These are phyloP conservation scores for Phytophthora colocasiae DNA, from an alignment of 352 stramenopile species.

Conservation along the genomic window DNA sequence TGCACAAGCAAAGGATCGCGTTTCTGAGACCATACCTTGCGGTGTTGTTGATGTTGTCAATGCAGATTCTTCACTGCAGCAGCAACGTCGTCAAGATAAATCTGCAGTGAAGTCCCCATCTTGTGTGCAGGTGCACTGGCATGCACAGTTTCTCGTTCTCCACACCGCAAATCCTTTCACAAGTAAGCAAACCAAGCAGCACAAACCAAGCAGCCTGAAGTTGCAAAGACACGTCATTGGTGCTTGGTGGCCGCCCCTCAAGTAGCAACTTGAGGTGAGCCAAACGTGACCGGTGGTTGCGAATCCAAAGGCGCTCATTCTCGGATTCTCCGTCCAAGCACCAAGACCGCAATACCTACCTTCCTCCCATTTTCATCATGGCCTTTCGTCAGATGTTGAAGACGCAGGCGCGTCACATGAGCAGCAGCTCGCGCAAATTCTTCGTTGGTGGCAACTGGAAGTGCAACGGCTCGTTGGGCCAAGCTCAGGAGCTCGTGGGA, in stretches of 20 bases:
- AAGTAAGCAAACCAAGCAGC: constrained; percentile 23
- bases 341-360: constrained; percentile 26
- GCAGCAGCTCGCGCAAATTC: constrained; percentile 92
- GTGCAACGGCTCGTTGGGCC: constrained; percentile 89
- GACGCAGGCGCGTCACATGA: constrained; percentile 68
- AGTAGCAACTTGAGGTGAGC: constrained; percentile 11
- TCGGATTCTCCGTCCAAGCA: constrained; percentile 50
- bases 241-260: constrained; percentile 21
- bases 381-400: constrained; percentile 53
- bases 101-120: constrained; percentile 20
- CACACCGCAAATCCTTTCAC: constrained; percentile 31
- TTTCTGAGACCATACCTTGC: constrained; percentile 3
- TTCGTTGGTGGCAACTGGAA: constrained; percentile 99
- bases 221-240: constrained; percentile 17
- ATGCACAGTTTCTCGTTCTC: constrained; percentile 8
- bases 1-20: neutral
- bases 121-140: constrained; percentile 3
- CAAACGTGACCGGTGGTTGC: constrained; percentile 13
- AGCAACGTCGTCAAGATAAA: neutral
- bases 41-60: constrained; percentile 14
- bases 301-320: constrained; percentile 38
- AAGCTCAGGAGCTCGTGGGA: constrained; percentile 74
- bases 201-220: too few relatives aligned
- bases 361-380: constrained; percentile 32
- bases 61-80: neutral